Percentiles rank a stretch among this genome's conserved stretches.
Conservation (phyloP, 495 filamentous ascomycete species). For the Podospora conica region DNA sequence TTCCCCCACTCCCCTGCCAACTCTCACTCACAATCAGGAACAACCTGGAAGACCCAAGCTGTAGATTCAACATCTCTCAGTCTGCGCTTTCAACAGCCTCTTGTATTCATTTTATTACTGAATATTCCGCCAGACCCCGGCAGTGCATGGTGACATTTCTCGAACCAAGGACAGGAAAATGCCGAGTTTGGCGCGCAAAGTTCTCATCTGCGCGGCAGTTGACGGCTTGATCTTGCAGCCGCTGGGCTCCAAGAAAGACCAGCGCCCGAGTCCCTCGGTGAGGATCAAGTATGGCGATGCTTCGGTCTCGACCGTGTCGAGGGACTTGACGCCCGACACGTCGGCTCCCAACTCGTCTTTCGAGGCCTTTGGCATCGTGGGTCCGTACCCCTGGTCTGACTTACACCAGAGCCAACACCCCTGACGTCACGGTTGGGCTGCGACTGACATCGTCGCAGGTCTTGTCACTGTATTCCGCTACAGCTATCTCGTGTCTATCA, state of each 20-base stretch:
- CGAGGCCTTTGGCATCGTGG: constrained; percentile 80
- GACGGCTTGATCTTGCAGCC: constrained; percentile 86
- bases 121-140: not conserved
- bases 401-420: not conserved
- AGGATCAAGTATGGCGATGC: constrained; percentile 72
- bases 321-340: constrained; percentile 30
- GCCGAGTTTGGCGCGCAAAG: constrained; percentile 70
- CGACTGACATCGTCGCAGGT: constrained; percentile 39
- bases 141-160: not conserved
- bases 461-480: constrained; percentile 63
- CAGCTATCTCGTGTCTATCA: constrained; percentile 80
- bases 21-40: not conserved
- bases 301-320: constrained; percentile 34
- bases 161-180: constrained; percentile 38
- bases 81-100: not conserved
- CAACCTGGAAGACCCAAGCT: not conserved
- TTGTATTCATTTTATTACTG: not conserved
- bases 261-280: constrained; percentile 44
- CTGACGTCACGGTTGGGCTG: not conserved
- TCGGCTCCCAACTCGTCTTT: constrained; percentile 42
- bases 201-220: constrained; percentile 72
- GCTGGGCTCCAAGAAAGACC: constrained; percentile 43
- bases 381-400: constrained; percentile 39
- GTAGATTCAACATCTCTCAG: not conserved
- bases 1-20: not conserved